A percentile compares a stretch with the other conserved stretches of the same genome.
phyloP scores from a whole-genome alignment of 768 basidiomycete genomes.

The Boletus pseudo-olivaceus region DNA sequence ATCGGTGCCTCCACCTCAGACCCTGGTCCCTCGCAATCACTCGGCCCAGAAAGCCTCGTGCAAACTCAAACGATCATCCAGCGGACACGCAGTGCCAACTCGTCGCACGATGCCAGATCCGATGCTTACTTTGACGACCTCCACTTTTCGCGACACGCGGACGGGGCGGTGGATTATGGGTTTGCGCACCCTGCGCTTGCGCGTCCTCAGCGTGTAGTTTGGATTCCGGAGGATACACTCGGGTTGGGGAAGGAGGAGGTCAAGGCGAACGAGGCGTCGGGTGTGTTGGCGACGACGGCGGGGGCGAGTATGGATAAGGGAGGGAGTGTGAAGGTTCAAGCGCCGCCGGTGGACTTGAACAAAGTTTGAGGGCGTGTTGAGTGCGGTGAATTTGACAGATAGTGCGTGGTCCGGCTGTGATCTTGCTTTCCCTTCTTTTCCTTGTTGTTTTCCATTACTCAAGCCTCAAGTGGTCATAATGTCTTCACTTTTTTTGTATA shows the following conservation, averaged over 20 bases:
- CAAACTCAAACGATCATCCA: not conserved
- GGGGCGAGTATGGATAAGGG: conserved; percentile 58
- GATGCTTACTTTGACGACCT: conserved; percentile 14
- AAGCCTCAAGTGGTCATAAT: not conserved
- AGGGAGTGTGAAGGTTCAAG: conserved; percentile 45
- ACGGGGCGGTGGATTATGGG: conserved; percentile 46
- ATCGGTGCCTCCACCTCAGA: conserved; percentile 5
- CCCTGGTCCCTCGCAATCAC: not conserved
- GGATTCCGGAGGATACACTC: conserved; percentile 72
- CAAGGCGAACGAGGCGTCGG: conserved; percentile 46
- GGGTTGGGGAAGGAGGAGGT: conserved; percentile 60
- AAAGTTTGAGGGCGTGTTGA: conserved; percentile 22
- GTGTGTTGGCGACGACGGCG: conserved; percentile 47
- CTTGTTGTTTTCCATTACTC: not conserved
- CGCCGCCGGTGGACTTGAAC: conserved; percentile 24
- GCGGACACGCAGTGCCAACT: not conserved
- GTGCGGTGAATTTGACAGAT: not conserved
- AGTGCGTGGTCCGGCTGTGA: not conserved
- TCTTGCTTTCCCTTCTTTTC: not conserved
- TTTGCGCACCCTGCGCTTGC: conserved; percentile 87
- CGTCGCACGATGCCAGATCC: conserved; percentile 2
- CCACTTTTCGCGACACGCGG: conserved; percentile 23
- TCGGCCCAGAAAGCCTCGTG: not conserved
- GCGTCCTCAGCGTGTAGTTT: conserved; percentile 71
- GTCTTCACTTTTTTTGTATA: not conserved